Conservation (phyloP, 768 basidiomycete genomes). For the Phlebiopsis flavidoalba region DNA sequence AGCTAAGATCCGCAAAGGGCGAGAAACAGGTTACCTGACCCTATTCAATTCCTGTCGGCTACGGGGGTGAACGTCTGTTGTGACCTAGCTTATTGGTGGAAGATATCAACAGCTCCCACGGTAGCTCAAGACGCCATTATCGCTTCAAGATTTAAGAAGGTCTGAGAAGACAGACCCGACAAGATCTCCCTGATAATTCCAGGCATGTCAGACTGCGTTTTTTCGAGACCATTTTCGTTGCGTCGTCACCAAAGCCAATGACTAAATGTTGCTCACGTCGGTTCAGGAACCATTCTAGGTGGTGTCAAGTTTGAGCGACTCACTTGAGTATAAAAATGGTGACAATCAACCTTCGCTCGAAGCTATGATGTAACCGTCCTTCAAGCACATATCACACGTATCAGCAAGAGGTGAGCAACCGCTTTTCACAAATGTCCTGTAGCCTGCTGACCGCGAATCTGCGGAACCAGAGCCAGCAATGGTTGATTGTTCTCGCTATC, state of each 20-base stretch:
- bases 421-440: conserved; percentile 5
- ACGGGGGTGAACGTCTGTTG: too few relatives aligned
- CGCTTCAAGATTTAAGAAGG: conserved; percentile 69
- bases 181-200: conserved; percentile 80
- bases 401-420: conserved; percentile 59
- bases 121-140: conserved; percentile 70
- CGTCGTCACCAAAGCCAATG: background rate
- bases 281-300: conserved; percentile 74
- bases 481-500: conserved; percentile 72
- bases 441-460: background rate
- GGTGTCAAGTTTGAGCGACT: conserved; percentile 61
- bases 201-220: too few relatives aligned
- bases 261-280: background rate
- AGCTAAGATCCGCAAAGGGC: conserved; percentile 66
- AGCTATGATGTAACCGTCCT: conserved; percentile 57
- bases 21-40: conserved; percentile 73
- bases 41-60: too few relatives aligned
- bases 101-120: conserved; percentile 64
- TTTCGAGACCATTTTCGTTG: too few relatives aligned
- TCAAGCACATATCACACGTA: conserved; percentile 71
- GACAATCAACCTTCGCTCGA: conserved; percentile 76
- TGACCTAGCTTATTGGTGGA: background rate
- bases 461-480: conserved; percentile 58
- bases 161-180: conserved; percentile 65
- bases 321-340: conserved; percentile 64